Evolutionary conservation across 345 rosid genomes (phyloP).

Genomic region (Eucalyptus brandiana): DNA sequence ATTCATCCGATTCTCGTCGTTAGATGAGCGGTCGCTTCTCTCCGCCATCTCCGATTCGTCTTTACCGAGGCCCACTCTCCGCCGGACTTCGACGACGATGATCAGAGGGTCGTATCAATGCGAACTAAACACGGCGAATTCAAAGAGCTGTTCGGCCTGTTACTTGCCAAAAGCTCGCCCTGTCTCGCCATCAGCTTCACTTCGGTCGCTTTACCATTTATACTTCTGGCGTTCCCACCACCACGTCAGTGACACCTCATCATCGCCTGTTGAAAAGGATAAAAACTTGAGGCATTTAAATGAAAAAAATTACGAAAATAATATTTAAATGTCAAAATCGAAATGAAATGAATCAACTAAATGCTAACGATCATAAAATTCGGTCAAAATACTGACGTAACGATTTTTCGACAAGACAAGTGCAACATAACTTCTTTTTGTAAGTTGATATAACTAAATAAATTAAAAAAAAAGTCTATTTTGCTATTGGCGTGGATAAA

Average conservation of each 20-base stretch:
- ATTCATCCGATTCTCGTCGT: background rate
- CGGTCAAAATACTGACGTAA: rapidly evolving
- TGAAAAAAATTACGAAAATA: too few species aligned
- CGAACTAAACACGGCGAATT: background rate
- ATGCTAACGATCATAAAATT: rapidly evolving
- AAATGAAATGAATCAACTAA: too few species aligned
- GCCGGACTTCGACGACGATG: too few species aligned
- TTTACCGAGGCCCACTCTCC: background rate
- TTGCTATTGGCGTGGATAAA: rapidly evolving
- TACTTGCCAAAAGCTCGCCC: too few species aligned
- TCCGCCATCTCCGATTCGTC: background rate
- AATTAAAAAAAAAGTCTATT: rapidly evolving
- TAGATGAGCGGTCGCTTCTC: background rate
- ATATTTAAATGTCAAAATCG: too few species aligned
- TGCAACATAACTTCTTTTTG: too few species aligned
- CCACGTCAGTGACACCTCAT: background rate
- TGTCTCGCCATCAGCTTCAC: background rate
- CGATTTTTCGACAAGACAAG: rapidly evolving
- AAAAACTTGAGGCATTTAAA: too few species aligned
- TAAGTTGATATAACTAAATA: rapidly evolving
- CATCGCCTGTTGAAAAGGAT: background rate
- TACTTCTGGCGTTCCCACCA: background rate
- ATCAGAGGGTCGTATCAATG: background rate
- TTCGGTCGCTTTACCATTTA: background rate
- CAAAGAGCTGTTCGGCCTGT: background rate